These are phyloP conservation scores for Aspergillus tanneri DNA, from an alignment of 2,329 filamentous ascomycete species.

Conservation along the genomic window DNA sequence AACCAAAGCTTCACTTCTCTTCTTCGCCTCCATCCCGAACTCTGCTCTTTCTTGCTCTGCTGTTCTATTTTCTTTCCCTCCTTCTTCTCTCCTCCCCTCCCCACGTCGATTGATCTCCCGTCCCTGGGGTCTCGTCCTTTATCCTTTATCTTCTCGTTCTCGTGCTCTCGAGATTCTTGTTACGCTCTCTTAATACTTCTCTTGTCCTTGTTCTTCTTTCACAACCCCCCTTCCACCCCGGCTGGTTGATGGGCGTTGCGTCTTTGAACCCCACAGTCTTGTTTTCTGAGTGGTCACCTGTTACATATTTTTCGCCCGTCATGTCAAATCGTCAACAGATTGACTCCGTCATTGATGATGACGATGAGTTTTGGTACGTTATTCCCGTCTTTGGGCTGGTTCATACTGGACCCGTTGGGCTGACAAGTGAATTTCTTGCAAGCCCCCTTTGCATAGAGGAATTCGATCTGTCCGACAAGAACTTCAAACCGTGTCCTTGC, in stretches of 20 bases:
- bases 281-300: constrained; percentile 19
- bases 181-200: constrained; percentile 9
- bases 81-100: constrained; percentile 19
- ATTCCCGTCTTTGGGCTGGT: constrained; percentile 1
- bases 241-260: constrained; percentile 20
- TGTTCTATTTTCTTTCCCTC: constrained; percentile 19
- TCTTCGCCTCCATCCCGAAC: constrained; percentile 22
- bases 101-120: constrained; percentile 9
- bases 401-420: constrained; percentile 12
- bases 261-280: constrained; percentile 14
- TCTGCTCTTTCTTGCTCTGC: constrained; percentile 2
- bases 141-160: constrained; percentile 5
- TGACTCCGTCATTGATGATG: constrained; percentile 52
- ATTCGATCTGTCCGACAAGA: constrained; percentile 95
- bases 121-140: constrained; percentile 11
- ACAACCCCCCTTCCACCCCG: constrained; percentile 21
- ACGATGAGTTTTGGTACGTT: constrained; percentile 50
- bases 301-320: constrained; percentile 25
- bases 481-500: constrained; percentile 94
- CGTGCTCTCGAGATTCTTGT: constrained; percentile 2
- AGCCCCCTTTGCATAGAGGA: constrained; percentile 98
- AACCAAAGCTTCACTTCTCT: constrained; percentile 24
- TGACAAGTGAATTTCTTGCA: constrained; percentile 23
- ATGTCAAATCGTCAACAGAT: constrained; percentile 49
- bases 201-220: constrained; percentile 17